Base-by-base conservation (phyloP, 2,329 filamentous ascomycete species). In the Fusarium musae region DNA sequence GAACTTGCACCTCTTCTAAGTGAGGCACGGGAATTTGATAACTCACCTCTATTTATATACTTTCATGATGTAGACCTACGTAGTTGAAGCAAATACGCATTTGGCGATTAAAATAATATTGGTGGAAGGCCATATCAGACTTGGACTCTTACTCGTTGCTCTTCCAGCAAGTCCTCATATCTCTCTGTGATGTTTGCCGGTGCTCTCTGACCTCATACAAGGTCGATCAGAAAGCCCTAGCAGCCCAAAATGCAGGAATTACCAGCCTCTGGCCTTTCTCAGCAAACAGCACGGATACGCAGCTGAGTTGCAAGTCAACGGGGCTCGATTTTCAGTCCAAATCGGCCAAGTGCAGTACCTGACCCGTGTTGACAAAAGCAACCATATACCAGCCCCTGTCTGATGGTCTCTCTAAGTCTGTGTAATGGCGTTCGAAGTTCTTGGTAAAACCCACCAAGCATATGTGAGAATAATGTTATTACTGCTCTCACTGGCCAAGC, bases 281-380 rank as follows among this genome's bases (percentile, higher is more conserved):
- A 46, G 30, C n/a, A 15, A 46, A 49, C 32, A 28, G 15, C 9
- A n/a, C 28, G 32, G 47, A 23, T 32, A n/a, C 32, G 59, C 28
- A 59, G 40, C 42, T 23, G 47, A 34, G 49, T 60, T 43, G n/a
- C 43, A 53, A 30, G 21, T 28, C 16, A 36, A 43, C 16, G 30
- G 32, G 43, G 37, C 69, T 71, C 50, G 52, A 28, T 54, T 71
- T 44, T 71, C 36, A 71, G 67, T 49, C 30, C 9, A 26, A 36
- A 39, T 32, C 44, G 43, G 60, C 39, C 40, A 54, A 66, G 36
- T 57, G 53, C 49, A 66, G 32, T 49, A 46, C 40, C 49, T 49
- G 30, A 32, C 30, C 43, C 16, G 44, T 30, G 19, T 39, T 16
- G 4, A 7, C 39, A 62, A 46, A 43, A 36, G 50, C 43, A 69